Base-by-base conservation (phyloP, 768 basidiomycete genomes). In the Panellus pusillus region DNA sequence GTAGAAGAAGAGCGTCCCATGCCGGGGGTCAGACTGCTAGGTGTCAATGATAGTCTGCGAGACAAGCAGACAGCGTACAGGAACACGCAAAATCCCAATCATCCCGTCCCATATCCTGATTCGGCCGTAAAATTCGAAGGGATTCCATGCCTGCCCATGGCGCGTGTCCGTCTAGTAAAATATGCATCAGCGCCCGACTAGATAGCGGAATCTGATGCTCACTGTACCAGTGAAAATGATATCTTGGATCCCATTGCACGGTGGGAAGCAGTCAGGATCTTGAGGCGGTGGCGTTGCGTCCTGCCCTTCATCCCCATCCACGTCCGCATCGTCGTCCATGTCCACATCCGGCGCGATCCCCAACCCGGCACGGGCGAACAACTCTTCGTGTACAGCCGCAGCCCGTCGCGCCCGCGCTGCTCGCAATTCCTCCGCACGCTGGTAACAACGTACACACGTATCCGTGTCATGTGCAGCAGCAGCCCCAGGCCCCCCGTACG, bases 151-250 rank as follows among this genome's bases (percentile, higher is more conserved):
- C 36, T 73, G 65, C 2, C 72, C 72, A 50, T 82, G 79, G 4
- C 63, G 65, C 11, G 61, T 48, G 55, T 84, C 80, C 15, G 82
- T 83, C 81, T 83, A 54, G 17, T 18, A 55, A n/a, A n/a, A n/a
- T 8, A 14, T 9, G 39, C n/a, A 55, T 52, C 37, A 52, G 46
- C 20, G 12, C 20, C 12, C 45, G 12, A 28, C 17, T 53, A 27
- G 37, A 51, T 54, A 38, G 4, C 18, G n/a, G 14, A 32, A 29
- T 14, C 44, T 27, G 48, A 60, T 38, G 58, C 70, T 52, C 27
- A 84, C 83, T 68, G 79, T 75, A 48, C 86, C 87, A 12, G 79
- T 79, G 57, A 89, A 66, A 28, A 87, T 71, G 42, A 84, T 79
- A 59, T 89, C 87, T 50, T 68, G 68, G 5, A 87, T 74, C 1